phyloP scores from a whole-genome alignment of 331 rosid genomes.

The Malus hybrid region DNA sequence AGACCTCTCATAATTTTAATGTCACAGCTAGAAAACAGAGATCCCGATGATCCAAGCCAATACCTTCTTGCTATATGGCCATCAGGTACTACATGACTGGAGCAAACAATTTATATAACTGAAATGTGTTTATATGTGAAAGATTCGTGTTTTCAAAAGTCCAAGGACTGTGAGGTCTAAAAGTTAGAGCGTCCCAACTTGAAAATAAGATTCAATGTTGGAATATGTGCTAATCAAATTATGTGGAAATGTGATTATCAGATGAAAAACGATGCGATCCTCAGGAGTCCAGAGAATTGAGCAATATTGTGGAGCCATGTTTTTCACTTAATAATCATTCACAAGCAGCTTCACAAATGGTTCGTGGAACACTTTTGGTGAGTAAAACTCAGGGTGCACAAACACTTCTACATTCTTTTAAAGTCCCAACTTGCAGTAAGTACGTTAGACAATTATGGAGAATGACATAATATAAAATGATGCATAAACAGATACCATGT shows the following conservation, averaged over 20 bases:
- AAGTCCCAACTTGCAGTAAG: neutral
- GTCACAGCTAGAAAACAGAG: conserved; percentile 65
- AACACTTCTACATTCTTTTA: neutral
- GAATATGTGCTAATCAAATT: neutral
- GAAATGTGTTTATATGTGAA: neutral
- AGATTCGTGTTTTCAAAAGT: neutral
- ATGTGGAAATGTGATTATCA: conserved; percentile 7
- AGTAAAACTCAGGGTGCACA: neutral
- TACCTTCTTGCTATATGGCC: conserved; percentile 87
- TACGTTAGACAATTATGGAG: neutral
- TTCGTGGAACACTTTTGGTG: conserved; percentile 79
- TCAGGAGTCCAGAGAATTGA: conserved; percentile 25
- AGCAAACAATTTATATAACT: neutral
- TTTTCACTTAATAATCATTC: conserved; percentile 39
- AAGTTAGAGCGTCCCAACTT: neutral
- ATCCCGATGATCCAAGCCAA: conserved; percentile 65
- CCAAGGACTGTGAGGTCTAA: neutral
- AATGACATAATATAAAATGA: conserved; percentile 1
- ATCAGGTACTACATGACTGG: conserved; percentile 43
- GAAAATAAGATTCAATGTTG: neutral
- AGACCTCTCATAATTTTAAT: neutral
- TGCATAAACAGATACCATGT: conserved; percentile 61
- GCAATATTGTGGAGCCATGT: conserved; percentile 38
- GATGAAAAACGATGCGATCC: conserved; percentile 51
- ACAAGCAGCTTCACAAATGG: conserved; percentile 43